Base-by-base conservation (phyloP, 2,329 filamentous ascomycete species). In the Lasiodiplodia gonubiensis region DNA sequence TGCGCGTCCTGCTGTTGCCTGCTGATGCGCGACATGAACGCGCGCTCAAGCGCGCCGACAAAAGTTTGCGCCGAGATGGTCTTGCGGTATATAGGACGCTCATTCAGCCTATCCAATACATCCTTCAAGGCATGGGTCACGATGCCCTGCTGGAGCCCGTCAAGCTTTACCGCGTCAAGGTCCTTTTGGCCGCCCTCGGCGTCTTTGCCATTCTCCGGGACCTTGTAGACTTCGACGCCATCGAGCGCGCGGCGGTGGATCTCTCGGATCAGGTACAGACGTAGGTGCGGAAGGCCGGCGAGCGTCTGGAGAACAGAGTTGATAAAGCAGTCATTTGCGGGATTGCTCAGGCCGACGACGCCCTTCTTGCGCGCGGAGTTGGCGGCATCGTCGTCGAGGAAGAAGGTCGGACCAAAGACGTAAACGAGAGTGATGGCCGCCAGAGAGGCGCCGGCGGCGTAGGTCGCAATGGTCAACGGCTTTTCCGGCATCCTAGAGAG, bases 1-100 rank as follows among this genome's bases (percentile, higher is more conserved):
- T 99, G 95, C 12, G 95, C 95, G 81, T 99, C 95, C 79, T 99
- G 95, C 80, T 99, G 95, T 76, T 95, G 93, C 65, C 94, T 86
- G 76, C 92, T 97, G 73, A 99, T 97, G 73, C 92, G 89, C 74
- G 96, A 94, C 67, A 89, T 88, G 75, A 97, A 99, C 0, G 94
- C 93, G 35, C 84, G 83, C 81, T 99, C 95, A 63, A 99, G 83
- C 0, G 92, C 90, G 70, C 86, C 84, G 52, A 99, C 91, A 76
- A 99, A 97, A 0, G 86, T 86, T n/a, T 88, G 86, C 3, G 94
- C 93, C 18, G 92, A 93, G 66, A 98, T 96, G 0, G 93, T 95
- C 83, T 98, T 99, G 76, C 89, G 93, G 78, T 94, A 92, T 72
- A 98, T 92, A 1, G 95, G 94, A 64, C 95, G 86, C 82, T 98